phyloP scores from a whole-genome alignment of 306 rosid species.

The Biancaea sappan region DNA sequence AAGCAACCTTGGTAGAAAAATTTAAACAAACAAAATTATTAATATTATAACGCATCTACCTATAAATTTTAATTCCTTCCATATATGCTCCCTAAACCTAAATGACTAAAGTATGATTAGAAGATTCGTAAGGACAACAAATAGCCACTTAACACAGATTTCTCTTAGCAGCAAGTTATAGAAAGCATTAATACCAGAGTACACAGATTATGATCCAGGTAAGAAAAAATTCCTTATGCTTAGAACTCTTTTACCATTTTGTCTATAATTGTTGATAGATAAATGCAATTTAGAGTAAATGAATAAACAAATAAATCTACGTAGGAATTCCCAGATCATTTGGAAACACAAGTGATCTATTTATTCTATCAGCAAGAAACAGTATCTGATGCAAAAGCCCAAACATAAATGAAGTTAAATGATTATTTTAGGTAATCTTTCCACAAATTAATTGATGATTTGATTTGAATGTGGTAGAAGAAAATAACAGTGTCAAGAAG shows the following conservation, averaged over 20 bases:
- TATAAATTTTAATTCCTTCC: neutral
- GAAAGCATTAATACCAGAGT: neutral
- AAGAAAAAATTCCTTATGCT: neutral
- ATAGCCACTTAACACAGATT: neutral
- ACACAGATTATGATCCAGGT: neutral
- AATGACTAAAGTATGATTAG: neutral
- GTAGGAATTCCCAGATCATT: neutral
- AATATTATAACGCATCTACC: neutral
- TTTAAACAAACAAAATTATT: neutral
- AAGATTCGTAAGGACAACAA: neutral
- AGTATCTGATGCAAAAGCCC: neutral
- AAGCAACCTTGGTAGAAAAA: neutral
- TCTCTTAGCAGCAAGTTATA: neutral
- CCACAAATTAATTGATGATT: slow-evolving; percentile 4
- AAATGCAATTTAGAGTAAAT: neutral
- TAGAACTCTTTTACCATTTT: neutral
- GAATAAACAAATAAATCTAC: neutral
- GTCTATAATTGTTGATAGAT: neutral
- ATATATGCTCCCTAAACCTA: neutral
- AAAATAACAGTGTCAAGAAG: slow-evolving; percentile 11
- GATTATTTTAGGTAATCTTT: neutral
- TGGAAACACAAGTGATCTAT: neutral
- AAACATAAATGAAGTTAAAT: neutral
- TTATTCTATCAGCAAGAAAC: neutral
- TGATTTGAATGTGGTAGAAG: neutral